Evolutionary conservation across 768 basidiomycete genomes (phyloP).

Genomic region (Russula foetens): DNA sequence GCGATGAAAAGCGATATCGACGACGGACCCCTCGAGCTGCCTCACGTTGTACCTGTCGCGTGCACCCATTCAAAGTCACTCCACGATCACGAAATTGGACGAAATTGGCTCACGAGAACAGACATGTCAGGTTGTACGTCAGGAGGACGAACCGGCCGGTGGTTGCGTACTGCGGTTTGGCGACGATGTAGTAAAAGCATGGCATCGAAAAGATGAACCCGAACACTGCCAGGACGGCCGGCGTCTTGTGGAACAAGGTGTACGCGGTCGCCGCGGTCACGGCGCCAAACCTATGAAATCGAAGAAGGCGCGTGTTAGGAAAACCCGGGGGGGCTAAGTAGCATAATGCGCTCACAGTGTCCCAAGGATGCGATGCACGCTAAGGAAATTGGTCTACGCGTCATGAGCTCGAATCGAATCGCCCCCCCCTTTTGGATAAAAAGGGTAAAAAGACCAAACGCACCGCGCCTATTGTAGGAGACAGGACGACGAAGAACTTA

Average conservation of each 20-base stretch:
- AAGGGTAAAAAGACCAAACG: constrained; percentile 24
- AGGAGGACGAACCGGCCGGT: constrained; percentile 75
- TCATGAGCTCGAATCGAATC: neutral
- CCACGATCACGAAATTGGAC: neutral
- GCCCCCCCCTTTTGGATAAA: constrained; percentile 13
- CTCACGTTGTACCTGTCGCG: constrained; percentile 68
- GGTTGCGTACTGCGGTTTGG: constrained; percentile 66
- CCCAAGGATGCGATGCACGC: constrained; percentile 74
- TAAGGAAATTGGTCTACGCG: constrained; percentile 74
- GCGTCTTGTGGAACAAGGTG: constrained; percentile 66
- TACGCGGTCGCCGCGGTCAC: constrained; percentile 65
- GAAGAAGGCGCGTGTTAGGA: neutral
- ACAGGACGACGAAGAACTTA: constrained; percentile 86
- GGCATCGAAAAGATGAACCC: constrained; percentile 89
- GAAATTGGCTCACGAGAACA: constrained; percentile 32
- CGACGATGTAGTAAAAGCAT: constrained; percentile 87
- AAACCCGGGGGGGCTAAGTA: neutral
- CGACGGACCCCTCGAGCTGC: constrained; percentile 50
- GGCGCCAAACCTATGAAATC: constrained; percentile 59
- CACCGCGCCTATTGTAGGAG: constrained; percentile 82
- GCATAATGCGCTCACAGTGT: constrained; percentile 53
- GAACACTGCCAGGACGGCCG: constrained; percentile 65
- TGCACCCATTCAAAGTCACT: neutral
- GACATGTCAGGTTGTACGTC: constrained; percentile 82
- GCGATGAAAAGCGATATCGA: constrained; percentile 68